Conservation (phyloP, 2,329 filamentous ascomycete genomes). For the Diaporthe citrichinensis region DNA sequence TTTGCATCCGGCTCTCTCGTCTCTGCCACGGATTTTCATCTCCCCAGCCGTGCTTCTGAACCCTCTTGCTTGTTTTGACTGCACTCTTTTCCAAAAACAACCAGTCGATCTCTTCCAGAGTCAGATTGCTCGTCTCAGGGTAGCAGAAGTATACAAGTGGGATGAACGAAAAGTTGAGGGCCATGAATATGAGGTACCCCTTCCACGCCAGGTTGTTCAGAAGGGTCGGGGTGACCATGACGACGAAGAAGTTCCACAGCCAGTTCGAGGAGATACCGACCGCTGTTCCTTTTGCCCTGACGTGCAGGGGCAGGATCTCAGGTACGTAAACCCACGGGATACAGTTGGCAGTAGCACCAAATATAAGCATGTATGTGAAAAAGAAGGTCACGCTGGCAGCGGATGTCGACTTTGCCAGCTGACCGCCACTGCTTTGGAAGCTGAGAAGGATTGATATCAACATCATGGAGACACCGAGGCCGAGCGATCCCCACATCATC, state of each 20-base stretch:
- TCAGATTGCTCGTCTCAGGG: slow-evolving; percentile 65
- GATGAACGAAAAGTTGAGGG: slow-evolving; percentile 60
- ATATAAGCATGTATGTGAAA: slow-evolving; percentile 50
- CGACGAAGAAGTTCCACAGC: slow-evolving; percentile 54
- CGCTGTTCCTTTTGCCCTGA: slow-evolving; percentile 51
- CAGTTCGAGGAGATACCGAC: slow-evolving; percentile 54
- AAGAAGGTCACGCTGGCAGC: slow-evolving; percentile 54
- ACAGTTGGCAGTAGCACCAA: slow-evolving; percentile 51
- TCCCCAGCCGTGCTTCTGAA: slow-evolving; percentile 40
- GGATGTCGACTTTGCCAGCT: slow-evolving; percentile 43
- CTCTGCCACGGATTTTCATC: slow-evolving; percentile 40
- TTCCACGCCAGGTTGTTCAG: slow-evolving; percentile 64
- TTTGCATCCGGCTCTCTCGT: slow-evolving; percentile 29
- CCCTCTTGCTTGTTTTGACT: slow-evolving; percentile 36
- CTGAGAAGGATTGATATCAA: slow-evolving; percentile 54
- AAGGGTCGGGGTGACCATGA: slow-evolving; percentile 66
- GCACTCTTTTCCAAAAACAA: slow-evolving; percentile 54
- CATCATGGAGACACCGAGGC: slow-evolving; percentile 54
- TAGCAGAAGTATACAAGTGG: slow-evolving; percentile 62
- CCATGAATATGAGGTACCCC: slow-evolving; percentile 67
- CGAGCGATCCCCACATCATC: slow-evolving; percentile 58
- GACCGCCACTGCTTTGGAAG: slow-evolving; percentile 39
- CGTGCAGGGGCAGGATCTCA: slow-evolving; percentile 53
- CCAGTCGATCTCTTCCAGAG: slow-evolving; percentile 66
- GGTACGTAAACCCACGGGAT: slow-evolving; percentile 56